Evolutionary conservation across 495 filamentous ascomycete genomes (phyloP), one percentile per base, ranked within the genome.

Genomic region (Aspergillus funiculosus): DNA sequence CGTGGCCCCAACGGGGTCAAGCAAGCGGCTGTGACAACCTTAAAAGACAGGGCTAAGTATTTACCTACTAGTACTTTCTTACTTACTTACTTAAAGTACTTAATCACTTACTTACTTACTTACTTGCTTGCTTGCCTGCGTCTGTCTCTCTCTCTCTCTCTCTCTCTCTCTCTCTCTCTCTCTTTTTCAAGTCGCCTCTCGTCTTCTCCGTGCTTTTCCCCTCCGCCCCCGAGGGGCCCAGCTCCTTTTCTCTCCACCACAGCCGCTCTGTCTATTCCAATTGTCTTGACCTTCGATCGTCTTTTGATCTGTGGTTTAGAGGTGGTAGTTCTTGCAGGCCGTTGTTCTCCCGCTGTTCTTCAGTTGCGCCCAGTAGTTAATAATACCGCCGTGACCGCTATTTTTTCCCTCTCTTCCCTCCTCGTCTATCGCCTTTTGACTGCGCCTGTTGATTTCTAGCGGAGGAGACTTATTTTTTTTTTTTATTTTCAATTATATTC

Each of bases 21-120:
- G 52, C 55, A 50, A 51, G 56, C 57, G 51, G 57, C 53, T 53
- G 53, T 48, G 52, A 53, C 56, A 59, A 59, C 52, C 56, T 59
- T 59, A 59, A 55, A 59, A 44, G 22, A 31, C 49, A 46, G 45
- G 29, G 25, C 34, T 43, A 28, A 34, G 29, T 50, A 40, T 34
- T 29, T 42, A n/a, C 13, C 20, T 24, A n/a, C 19, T 39, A n/a
- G n/a, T 39, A 20, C 31, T 48, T 28, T 5, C 10, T 13, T 17
- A 39, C 38, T 30, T 32, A n/a, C 22, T 15, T 30, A 30, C 38
- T 28, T 32, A n/a, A n/a, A n/a, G n/a, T n/a, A n/a, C n/a, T n/a
- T n/a, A 7, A 14, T 43, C 21, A 6, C 10, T 32, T 32, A 42
- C 26, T 40, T 25, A 14, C 24, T 34, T 39, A 20, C 31, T 48